Evolutionary conservation across 2,329 filamentous ascomycete species (phyloP), one percentile per base, ranked within the genome.

Genomic region (Fusarium sp.): DNA sequence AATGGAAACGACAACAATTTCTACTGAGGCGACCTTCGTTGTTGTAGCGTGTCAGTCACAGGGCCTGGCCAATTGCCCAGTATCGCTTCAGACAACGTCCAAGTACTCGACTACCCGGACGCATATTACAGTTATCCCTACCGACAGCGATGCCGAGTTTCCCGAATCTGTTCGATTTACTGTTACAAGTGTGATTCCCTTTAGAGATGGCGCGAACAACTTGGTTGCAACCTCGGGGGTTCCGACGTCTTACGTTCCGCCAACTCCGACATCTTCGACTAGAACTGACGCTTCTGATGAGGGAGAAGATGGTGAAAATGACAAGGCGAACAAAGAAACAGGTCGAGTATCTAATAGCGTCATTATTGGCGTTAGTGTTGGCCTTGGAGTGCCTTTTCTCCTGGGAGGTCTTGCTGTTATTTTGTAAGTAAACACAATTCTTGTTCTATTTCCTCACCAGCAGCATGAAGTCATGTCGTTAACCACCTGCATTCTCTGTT

Each of bases 351-450:
- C 78, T n/a, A 85, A 82, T 31, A 81, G 81, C 23, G 56, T 86
- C 36, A 83, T 87, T 46, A 78, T 88, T 28, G 86, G 86, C 4
- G 72, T 87, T 2, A 81, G 80, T 41, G 80, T 88, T 2, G 86
- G 86, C 1, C 53, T 85, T 10, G 84, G 83, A 2, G 74, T 84
- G 0, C 80, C 83, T 0, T 68, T 82, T 3, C 23, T 87, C 4
- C 62, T 77, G 7, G 79, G 72, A 5, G 60, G 77, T 4, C 58
- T 79, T 39, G 77, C 60, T 0, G 73, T 62, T 7, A 56, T 77
- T 59, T 73, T 77, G 81, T 82, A 73, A 76, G 80, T 77, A 16
- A 41, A 43, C 40, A 23, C 41, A 3, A 47, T 36, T 34, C 36
- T 12, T 16, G 4, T 15, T 36, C 34, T 50, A 27, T 34, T 36